Conservation (phyloP, 768 basidiomycete genomes). For the Collybiopsis confluens region DNA sequence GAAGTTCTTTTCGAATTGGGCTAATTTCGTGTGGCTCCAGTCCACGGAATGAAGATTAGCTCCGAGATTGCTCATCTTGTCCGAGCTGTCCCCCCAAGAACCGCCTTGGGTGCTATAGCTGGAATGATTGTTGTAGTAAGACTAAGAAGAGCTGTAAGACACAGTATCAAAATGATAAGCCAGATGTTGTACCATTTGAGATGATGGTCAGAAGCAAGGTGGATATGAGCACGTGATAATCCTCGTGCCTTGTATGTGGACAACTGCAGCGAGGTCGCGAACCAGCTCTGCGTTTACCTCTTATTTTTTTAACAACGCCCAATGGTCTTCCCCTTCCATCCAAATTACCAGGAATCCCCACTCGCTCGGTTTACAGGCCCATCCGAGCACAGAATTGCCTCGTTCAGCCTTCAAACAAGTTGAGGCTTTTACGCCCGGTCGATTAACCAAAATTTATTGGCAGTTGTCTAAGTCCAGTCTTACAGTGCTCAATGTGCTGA, state of each 20-base stretch:
- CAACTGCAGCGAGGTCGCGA: neutral
- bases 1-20: constrained; percentile 97
- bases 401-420: constrained; percentile 29
- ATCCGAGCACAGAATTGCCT: constrained; percentile 13
- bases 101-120: neutral
- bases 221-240: neutral
- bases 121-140: neutral
- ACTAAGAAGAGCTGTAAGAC: neutral
- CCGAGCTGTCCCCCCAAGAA: constrained; percentile 37
- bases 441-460: constrained; percentile 62
- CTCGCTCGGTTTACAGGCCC: constrained; percentile 13
- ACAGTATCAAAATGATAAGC: neutral
- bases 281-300: constrained; percentile 34
- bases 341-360: constrained; percentile 12
- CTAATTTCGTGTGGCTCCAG: constrained; percentile 71
- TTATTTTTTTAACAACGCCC: constrained; percentile 62
- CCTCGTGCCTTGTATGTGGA: neutral
- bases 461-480: constrained; percentile 85
- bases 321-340: constrained; percentile 33
- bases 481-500: constrained; percentile 79
- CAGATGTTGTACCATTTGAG: neutral
- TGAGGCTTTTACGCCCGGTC: constrained; percentile 42
- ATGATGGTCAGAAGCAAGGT: neutral
- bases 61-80: constrained; percentile 80
- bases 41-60: constrained; percentile 79